These are phyloP conservation scores for Perkinsus chesapeaki DNA, from an alignment of 169 alveolate genomes.

Conservation along the genomic window DNA sequence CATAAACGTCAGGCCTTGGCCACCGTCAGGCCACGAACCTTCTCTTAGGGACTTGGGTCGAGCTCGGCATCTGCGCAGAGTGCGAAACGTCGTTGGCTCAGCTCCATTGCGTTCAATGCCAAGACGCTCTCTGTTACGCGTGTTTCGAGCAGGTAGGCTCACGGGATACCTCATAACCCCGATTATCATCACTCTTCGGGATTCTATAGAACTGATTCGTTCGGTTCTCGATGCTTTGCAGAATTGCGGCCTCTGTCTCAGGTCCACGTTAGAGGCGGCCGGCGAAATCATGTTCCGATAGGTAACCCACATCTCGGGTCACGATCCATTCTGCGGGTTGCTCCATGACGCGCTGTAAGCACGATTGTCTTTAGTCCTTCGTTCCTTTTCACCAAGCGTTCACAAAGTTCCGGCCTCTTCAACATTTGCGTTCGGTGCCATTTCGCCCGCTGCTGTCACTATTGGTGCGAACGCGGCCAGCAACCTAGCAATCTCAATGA, in stretches of 20 bases:
- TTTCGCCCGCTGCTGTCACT: constrained; percentile 20
- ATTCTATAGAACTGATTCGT: too few species aligned
- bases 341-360: too few species aligned
- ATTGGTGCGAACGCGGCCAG: constrained; percentile 27
- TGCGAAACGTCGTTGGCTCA: constrained; percentile 25
- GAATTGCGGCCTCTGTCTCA: not conserved
- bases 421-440: constrained; percentile 4
- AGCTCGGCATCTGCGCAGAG: constrained; percentile 30
- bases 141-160: not conserved
- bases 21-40: not conserved
- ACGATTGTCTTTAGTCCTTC: constrained; percentile 5
- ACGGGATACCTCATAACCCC: not conserved
- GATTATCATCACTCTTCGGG: too few species aligned
- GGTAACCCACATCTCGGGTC: too few species aligned
- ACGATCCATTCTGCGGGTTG: too few species aligned
- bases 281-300: constrained; percentile 28
- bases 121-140: not conserved
- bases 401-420: constrained; percentile 11
- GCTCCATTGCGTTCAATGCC: constrained; percentile 31
- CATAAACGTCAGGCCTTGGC: not conserved
- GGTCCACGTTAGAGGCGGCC: constrained; percentile 19
- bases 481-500: constrained; percentile 22
- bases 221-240: too few species aligned
- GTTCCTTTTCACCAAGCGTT: constrained; percentile 25
- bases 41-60: constrained; percentile 27